phyloP scores from a whole-genome alignment of 768 basidiomycete species.

The Lanmaoa pseudosensibilis region DNA sequence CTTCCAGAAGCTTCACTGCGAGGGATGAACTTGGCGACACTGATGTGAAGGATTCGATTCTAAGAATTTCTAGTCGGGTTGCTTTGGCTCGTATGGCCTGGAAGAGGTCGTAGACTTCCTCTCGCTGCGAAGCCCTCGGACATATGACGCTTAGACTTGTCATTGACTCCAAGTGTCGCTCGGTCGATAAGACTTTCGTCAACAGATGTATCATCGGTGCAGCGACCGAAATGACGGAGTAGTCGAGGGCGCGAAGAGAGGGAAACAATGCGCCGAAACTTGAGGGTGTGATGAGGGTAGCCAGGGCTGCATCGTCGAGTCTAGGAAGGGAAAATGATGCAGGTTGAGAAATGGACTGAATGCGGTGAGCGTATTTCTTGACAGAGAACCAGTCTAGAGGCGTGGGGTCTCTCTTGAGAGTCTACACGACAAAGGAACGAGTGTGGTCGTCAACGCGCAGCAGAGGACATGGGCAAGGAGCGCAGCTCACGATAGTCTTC shows the following conservation, averaged over 20 bases:
- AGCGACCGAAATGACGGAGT: constrained; percentile 26
- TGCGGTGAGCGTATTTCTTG: constrained; percentile 26
- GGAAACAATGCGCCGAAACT: constrained; percentile 26
- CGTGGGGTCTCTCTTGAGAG: constrained; percentile 21
- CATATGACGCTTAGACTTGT: constrained; percentile 24
- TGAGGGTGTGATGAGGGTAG: constrained; percentile 20
- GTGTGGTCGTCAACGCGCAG: neutral
- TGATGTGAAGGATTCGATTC: constrained; percentile 25
- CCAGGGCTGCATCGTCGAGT: constrained; percentile 28
- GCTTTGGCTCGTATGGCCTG: constrained; percentile 25
- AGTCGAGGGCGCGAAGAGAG: constrained; percentile 27
- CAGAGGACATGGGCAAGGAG: neutral
- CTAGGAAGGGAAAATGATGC: constrained; percentile 20
- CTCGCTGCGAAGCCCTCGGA: constrained; percentile 20
- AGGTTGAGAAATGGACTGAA: constrained; percentile 25
- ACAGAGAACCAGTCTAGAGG: constrained; percentile 24
- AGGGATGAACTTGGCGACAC: constrained; percentile 7
- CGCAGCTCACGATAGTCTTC: constrained; percentile 25
- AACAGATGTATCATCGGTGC: constrained; percentile 22
- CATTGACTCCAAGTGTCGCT: constrained; percentile 16
- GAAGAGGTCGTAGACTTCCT: constrained; percentile 24
- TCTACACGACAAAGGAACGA: constrained; percentile 8
- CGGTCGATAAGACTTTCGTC: constrained; percentile 19
- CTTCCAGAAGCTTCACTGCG: constrained; percentile 16
- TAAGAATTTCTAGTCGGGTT: constrained; percentile 16